Base-by-base conservation (phyloP, 352 stramenopile genomes). In the Globisporangium cystogenes region DNA sequence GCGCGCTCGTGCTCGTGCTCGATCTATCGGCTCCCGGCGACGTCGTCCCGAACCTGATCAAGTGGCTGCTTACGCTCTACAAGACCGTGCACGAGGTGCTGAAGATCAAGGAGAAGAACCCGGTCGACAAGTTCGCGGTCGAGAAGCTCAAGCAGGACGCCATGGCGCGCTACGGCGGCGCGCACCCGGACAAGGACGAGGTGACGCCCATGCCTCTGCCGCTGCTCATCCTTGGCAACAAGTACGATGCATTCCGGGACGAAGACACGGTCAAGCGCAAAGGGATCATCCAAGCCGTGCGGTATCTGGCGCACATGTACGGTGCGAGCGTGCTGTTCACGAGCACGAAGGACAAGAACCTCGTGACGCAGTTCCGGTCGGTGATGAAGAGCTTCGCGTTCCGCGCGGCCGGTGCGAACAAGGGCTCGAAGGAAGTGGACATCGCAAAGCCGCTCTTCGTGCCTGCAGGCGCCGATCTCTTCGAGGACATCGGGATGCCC, bases 211-310 rank as follows among this genome's bases (percentile, higher is more conserved):
- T 92, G 26, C 60, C 84, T 20, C 53, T 96, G 1, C 90, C 87
- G 4, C 53, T 97, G 24, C 53, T 97, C 5, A 71, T 97, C 40
- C 41, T 97, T 6, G 83, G 68, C 43, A 94, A 93, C 72, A 97
- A 97, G 57, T 95, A 84, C 53, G 90, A 97, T 52, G 59, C 70
- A 2, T 96, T 97, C 57, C 79, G 79, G 14, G 76, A 96, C 36
- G 72, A 96, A 59, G 89, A 97, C 65, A 79, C 67, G 3, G 79
- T 83, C 26, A 92, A 89, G 60, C 84, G 84, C 51, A 95, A 96
- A 59, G 83, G 72, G 1, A 31, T 97, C 15, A 65, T 74, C 10
- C 82, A 96, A 66, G 87, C 87, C 4, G 68, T 97, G 41, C 72
- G 90, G 2, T 96, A 87, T 66, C 60, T 97, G 26, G 82, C 87